Percentiles rank a stretch among this genome's conserved stretches.
Evolutionary conservation across 2,329 filamentous ascomycete species (phyloP).

Genomic region (Fusarium sp.): DNA sequence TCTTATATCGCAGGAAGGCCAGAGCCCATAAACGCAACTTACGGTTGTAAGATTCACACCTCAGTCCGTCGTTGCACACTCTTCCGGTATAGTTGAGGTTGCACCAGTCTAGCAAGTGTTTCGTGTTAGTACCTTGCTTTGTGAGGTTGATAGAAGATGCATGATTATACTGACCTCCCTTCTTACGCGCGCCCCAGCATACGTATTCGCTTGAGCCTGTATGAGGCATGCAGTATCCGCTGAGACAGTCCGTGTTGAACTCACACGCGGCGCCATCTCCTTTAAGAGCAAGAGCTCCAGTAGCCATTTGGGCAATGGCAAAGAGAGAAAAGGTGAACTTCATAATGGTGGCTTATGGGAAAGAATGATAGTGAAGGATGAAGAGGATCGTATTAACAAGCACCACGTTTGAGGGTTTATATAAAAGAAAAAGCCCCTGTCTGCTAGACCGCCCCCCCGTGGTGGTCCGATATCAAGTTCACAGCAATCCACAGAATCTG

Average conservation of each 20-base stretch:
- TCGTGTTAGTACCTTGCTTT: not conserved
- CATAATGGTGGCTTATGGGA: not conserved
- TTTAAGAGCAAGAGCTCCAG: not conserved
- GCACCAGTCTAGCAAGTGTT: not conserved
- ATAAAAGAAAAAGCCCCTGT: not conserved
- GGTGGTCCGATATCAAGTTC: not conserved
- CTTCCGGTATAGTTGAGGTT: not conserved
- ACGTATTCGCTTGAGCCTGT: not conserved
- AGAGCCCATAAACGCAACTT: not conserved
- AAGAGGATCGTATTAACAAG: accelerated
- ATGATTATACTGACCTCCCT: not conserved
- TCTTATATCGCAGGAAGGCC: not conserved
- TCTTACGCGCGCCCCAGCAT: not conserved
- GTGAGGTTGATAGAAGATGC: too few relatives aligned
- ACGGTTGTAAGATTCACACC: not conserved
- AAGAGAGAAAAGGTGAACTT: not conserved
- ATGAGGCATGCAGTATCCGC: not conserved
- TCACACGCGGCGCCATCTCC: not conserved
- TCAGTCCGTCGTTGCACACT: not conserved
- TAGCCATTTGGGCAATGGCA: not conserved
- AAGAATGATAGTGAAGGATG: not conserved
- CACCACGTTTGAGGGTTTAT: not conserved
- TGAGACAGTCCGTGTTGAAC: not conserved
- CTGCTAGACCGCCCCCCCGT: not conserved
- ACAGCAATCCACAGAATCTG: not conserved